phyloP scores from a whole-genome alignment of 768 basidiomycete species.

The Suillus decipiens region DNA sequence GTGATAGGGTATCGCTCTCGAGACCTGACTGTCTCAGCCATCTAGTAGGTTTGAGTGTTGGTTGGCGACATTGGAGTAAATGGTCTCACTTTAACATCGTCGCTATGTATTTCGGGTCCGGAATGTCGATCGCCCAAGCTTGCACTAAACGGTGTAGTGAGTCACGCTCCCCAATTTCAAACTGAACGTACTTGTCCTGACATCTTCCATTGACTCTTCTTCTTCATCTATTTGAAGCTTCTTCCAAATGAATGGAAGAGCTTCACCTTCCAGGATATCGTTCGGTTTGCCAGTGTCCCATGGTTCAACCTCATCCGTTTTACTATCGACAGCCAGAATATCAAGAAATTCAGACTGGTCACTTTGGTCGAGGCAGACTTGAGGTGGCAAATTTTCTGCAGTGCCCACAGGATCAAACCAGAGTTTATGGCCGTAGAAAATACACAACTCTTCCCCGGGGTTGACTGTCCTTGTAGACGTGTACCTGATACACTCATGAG shows the following conservation, averaged over 20 bases:
- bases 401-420: constrained; percentile 57
- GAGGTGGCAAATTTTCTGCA: not conserved
- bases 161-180: constrained; percentile 8
- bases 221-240: constrained; percentile 56
- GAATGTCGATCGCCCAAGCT: constrained; percentile 80
- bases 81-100: constrained; percentile 59
- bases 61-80: not conserved
- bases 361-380: not conserved
- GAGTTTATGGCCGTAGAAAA: constrained; percentile 70
- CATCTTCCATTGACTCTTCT: constrained; percentile 60
- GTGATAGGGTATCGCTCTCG: constrained; percentile 62
- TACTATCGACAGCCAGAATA: not conserved
- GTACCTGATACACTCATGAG: constrained; percentile 63
- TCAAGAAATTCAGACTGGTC: not conserved
- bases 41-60: constrained; percentile 36
- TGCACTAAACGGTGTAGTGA: constrained; percentile 43
- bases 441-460: constrained; percentile 73
- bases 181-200: constrained; percentile 39
- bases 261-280: constrained; percentile 54
- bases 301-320: constrained; percentile 7
- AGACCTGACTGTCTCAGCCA: constrained; percentile 68
- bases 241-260: constrained; percentile 66
- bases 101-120: constrained; percentile 58
- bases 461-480: constrained; percentile 53
- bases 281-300: constrained; percentile 38